A percentile compares a stretch with the other conserved stretches of the same genome.
phyloP scores from a whole-genome alignment of 2,329 filamentous ascomycete genomes.

The Botrytis galanthina region DNA sequence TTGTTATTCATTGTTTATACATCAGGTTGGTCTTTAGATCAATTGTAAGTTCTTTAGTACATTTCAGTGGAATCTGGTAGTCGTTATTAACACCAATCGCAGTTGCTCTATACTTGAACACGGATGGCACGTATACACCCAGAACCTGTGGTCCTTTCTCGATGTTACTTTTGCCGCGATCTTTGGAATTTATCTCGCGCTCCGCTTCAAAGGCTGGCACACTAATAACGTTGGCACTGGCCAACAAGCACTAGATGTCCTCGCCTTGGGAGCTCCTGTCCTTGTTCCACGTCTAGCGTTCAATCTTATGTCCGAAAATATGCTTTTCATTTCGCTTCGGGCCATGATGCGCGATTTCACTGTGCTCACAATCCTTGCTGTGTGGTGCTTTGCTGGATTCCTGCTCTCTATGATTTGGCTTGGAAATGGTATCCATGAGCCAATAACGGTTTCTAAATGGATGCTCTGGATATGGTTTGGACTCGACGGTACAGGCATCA shows the following conservation, averaged over 20 bases:
- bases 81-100: not conserved
- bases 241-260: conserved; percentile 71
- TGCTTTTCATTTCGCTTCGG: conserved; percentile 76
- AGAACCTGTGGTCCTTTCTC: conserved; percentile 86
- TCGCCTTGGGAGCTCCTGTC: conserved; percentile 76
- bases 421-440: conserved; percentile 58
- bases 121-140: conserved; percentile 77
- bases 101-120: conserved; percentile 69
- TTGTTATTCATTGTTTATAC: conserved; percentile 69
- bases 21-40: conserved; percentile 60
- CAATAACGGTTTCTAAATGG: conserved; percentile 78
- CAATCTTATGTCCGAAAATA: conserved; percentile 78
- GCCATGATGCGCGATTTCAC: conserved; percentile 87
- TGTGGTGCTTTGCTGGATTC: conserved; percentile 84
- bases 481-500: conserved; percentile 60
- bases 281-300: conserved; percentile 78
- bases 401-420: conserved; percentile 78
- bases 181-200: conserved; percentile 64
- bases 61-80: conserved; percentile 34
- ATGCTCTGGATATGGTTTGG: conserved; percentile 95
- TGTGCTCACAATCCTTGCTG: conserved; percentile 69
- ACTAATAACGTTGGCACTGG: conserved; percentile 48
- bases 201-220: conserved; percentile 65
- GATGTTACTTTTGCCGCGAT: conserved; percentile 76
- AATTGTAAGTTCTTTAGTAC: conserved; percentile 54